Evolutionary conservation across 306 rosid species (phyloP).

Genomic region (Rubus idaeus): DNA sequence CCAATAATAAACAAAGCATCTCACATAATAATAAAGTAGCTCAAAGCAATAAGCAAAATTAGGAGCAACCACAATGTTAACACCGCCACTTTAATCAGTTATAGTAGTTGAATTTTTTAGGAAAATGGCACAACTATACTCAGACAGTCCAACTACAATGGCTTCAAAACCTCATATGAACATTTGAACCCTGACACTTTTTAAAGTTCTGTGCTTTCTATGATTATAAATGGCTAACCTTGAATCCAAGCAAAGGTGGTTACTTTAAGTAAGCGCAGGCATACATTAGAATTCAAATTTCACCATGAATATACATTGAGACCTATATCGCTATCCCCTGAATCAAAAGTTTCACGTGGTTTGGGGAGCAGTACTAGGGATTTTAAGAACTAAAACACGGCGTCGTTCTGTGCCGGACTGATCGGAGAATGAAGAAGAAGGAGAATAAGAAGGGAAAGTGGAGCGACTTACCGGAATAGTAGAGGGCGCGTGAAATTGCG

Average conservation of each 20-base stretch:
- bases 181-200: not conserved
- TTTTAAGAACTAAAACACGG: not conserved
- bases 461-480: not conserved
- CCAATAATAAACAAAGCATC: not conserved
- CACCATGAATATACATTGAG: too few species aligned
- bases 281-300: not conserved
- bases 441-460: not conserved
- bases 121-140: not conserved
- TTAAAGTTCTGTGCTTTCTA: not conserved
- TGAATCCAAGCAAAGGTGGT: not conserved
- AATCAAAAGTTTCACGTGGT: not conserved
- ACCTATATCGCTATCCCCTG: too few species aligned
- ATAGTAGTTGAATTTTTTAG: too few species aligned
- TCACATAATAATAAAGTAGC: not conserved
- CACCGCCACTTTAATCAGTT: too few species aligned
- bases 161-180: not conserved
- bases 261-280: not conserved
- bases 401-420: not conserved
- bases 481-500: not conserved
- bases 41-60: not conserved
- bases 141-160: not conserved
- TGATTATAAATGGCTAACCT: not conserved
- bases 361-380: not conserved
- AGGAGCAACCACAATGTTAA: not conserved
- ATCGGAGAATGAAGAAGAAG: not conserved